Evolutionary conservation across 257 asterid genomes (phyloP).

Genomic region (Datura wrightii): DNA sequence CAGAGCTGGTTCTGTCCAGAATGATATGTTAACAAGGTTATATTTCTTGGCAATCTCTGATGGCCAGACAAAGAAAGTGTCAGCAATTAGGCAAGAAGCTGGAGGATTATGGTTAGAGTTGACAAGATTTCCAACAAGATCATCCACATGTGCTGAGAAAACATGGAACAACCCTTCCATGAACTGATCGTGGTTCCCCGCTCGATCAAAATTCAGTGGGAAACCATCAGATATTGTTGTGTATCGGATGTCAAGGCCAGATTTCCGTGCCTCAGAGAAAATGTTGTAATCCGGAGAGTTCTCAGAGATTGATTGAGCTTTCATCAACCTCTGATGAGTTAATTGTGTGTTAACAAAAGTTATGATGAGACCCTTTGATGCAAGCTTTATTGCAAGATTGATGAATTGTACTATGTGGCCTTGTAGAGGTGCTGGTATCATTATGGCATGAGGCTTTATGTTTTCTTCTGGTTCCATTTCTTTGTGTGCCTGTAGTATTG

Average conservation of each 20-base stretch:
- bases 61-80: conserved; percentile 55
- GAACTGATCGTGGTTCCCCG: conserved; percentile 32
- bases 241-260: conserved; percentile 69
- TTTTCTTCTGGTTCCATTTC: conserved; percentile 22
- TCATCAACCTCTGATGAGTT: conserved; percentile 39
- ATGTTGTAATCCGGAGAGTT: conserved; percentile 33
- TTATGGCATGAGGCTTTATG: conserved; percentile 37
- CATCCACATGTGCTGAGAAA: conserved; percentile 54
- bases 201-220: conserved; percentile 49
- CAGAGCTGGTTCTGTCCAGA: conserved; percentile 69
- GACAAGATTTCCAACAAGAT: conserved; percentile 40
- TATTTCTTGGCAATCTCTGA: conserved; percentile 51
- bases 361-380: conserved; percentile 45
- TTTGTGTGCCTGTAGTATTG: neutral
- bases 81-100: conserved; percentile 52
- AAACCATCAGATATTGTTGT: conserved; percentile 60
- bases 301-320: neutral
- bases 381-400: conserved; percentile 44
- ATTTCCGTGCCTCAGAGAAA: conserved; percentile 50
- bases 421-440: conserved; percentile 46
- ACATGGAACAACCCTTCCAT: conserved; percentile 32
- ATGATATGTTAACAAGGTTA: conserved; percentile 52
- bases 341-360: conserved; percentile 45
- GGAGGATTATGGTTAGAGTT: conserved; percentile 24
- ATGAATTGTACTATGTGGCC: conserved; percentile 48